A percentile compares a stretch with the other conserved stretches of the same genome.
These are phyloP conservation scores for Flaveria floridana DNA, from an alignment of 140 eudicot genomes.

Conservation along the genomic window DNA sequence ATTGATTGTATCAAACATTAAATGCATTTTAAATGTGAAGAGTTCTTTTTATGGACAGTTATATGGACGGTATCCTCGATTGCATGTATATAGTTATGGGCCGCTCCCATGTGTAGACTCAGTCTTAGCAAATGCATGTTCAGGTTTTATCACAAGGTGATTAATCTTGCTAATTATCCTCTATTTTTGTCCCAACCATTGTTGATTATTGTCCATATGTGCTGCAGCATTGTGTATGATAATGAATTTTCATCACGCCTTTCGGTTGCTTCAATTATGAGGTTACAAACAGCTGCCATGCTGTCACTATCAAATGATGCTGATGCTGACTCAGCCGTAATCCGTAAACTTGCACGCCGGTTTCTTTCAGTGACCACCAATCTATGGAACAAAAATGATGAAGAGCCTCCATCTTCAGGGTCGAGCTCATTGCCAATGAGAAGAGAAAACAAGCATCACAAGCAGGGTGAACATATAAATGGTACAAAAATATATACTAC, in stretches of 20 bases:
- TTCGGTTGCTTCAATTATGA: slow-evolving; percentile 62
- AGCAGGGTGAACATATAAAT: slow-evolving; percentile 10
- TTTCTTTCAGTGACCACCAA: slow-evolving; percentile 41
- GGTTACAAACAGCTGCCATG: slow-evolving; percentile 70
- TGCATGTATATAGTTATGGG: slow-evolving; percentile 67
- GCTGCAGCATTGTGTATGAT: slow-evolving; percentile 55
- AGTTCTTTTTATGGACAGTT: slow-evolving; percentile 39
- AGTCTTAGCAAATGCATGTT: slow-evolving; percentile 62
- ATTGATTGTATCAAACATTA: slow-evolving; percentile 12
- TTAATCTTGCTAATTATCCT: slow-evolving; percentile 14
- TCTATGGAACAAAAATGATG: slow-evolving; percentile 32
- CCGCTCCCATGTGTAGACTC: slow-evolving; percentile 76
- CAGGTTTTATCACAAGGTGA: slow-evolving; percentile 75
- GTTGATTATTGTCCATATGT: background rate
- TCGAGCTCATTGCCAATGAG: slow-evolving; percentile 26
- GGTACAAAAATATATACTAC: slow-evolving; percentile 21
- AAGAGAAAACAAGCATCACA: slow-evolving; percentile 16
- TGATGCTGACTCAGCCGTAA: slow-evolving; percentile 42
- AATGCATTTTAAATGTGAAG: background rate
- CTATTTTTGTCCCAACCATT: background rate
- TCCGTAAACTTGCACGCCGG: slow-evolving; percentile 48
- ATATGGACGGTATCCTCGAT: slow-evolving; percentile 46
- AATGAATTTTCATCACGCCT: slow-evolving; percentile 75
- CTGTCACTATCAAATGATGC: slow-evolving; percentile 52
- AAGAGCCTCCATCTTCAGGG: slow-evolving; percentile 32